These are phyloP conservation scores for Spiromastix sp. DNA, from an alignment of 2,329 filamentous ascomycete genomes.

Conservation along the genomic window DNA sequence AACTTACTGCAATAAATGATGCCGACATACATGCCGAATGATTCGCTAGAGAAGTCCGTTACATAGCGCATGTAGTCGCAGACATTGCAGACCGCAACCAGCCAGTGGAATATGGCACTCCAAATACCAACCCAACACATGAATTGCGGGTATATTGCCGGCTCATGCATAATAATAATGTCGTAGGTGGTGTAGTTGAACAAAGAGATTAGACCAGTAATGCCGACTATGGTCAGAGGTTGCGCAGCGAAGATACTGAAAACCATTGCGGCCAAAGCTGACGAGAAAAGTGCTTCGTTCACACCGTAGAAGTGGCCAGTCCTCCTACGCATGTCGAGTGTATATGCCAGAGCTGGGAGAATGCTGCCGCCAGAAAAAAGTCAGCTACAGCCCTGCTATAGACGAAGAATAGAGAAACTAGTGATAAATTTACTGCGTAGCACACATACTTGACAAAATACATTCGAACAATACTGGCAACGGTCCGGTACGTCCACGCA, in stretches of 20 bases:
- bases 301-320: slow-evolving; percentile 47
- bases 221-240: slow-evolving; percentile 47
- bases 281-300: slow-evolving; percentile 47
- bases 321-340: slow-evolving; percentile 47
- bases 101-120: slow-evolving; percentile 49
- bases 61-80: slow-evolving; percentile 51
- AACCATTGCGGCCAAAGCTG: slow-evolving; percentile 44
- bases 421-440: no score
- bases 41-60: slow-evolving; percentile 45
- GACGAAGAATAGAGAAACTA: background rate
- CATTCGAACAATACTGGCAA: slow-evolving; percentile 47
- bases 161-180: slow-evolving; percentile 41
- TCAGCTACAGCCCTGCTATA: background rate
- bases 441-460: slow-evolving; percentile 42
- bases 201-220: slow-evolving; percentile 44
- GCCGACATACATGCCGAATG: slow-evolving; percentile 46
- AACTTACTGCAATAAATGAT: slow-evolving; percentile 44
- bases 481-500: slow-evolving; percentile 44
- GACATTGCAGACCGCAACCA: slow-evolving; percentile 41
- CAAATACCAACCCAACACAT: slow-evolving; percentile 49
- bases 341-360: slow-evolving; percentile 48
- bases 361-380: slow-evolving; percentile 24
- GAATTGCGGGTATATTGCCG: slow-evolving; percentile 42
- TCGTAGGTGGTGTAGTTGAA: slow-evolving; percentile 54
- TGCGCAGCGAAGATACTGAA: slow-evolving; percentile 44